Base-by-base conservation (phyloP, 305 asterid genomes). In the Fraxinus latifolia region DNA sequence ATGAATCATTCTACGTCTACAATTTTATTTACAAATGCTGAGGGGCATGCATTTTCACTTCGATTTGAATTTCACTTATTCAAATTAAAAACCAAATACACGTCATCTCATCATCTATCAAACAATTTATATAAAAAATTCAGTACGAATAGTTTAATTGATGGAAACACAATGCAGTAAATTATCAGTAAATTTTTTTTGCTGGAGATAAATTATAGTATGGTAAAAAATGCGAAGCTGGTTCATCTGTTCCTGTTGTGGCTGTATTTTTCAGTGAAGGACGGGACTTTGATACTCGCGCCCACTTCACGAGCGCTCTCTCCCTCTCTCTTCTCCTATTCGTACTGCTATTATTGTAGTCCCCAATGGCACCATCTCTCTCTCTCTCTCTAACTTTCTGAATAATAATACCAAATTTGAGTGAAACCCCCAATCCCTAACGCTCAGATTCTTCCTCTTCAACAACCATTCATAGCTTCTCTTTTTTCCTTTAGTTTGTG, bases 361-460 rank as follows among this genome's bases (percentile, higher is more conserved):
- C 85, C 82, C 85, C 84, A 74, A 80, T 67, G 25, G 76, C 80
- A 77, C 58, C 83, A 62, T 0, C 29, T 65, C 77, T 33, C 77
- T 39, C 85, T 19, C 68, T 39, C 53, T 19, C 29, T 74, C 74
- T 78, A 79, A 53, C 70, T 80, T 76, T 81, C 81, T 78, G 23
- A 27, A 74, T 74, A 77, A 81, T 60, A 19, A 23, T 23, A 79
- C 76, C 29, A 83, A 77, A 80, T 78, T 82, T 79, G 80, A 82
- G 23, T 83, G 77, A 80, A 78, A 19, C 70, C 85, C 77, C 82
- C 83, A 29, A 87, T 86, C 88, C 86, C 85, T 87, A 81, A 80
- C 85, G 86, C 81, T 25, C 90, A 85, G 85, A 86, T 84, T 84
- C 89, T 74, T 82, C 86, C 34, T 71, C 72, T 67, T 74, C 81